Base-by-base conservation (phyloP, 2,329 filamentous ascomycete genomes). In the Fusarium liriodendri region DNA sequence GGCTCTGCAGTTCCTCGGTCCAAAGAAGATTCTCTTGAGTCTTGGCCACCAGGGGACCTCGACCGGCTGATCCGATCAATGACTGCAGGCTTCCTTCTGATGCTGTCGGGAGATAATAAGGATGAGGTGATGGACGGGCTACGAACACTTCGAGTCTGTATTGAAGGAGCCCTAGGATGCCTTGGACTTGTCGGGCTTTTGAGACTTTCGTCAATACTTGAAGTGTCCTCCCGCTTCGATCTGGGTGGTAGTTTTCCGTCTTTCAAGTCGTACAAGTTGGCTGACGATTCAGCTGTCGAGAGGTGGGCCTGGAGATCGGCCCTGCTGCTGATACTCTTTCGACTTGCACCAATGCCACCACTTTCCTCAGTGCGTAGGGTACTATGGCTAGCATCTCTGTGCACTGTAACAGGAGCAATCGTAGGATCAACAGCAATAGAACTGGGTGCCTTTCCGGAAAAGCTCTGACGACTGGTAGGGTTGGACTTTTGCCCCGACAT, bases 11-110 rank as follows among this genome's bases (percentile, higher is more conserved):
- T 88, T 59, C 88, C 87, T 27, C 87, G 86, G 55, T 91, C 90
- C 62, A 89, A 81, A 1, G 90, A 92, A 1, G 90, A 91, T 8
- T 89, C 89, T 68, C 89, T 85, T 14, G 90, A 91, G 16, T 83
- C 85, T 9, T 82, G 82, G 32, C 80, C 81, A 8, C 80, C 83
- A 3, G 85, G 83, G 27, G 83, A 83, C 33, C 83, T 83, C 10
- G 87, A 84, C 10, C 83, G 84, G 69, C 84, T 87, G 55, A 90
- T 88, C n/a, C 87, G 87, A 74, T 89, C 86, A 64, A 90, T 89
- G 6, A 90, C 85, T 3, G 86, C 84, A 1, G 90, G 84, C 69
- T 85, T 81, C 79, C 86, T 80, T 71, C 83, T 78, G 40, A 82
- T 75, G 9, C 86, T 85, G 32, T 83, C 80, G 2, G 82, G 81